Evolutionary conservation across 371 early-diverging fungal species (phyloP).

Genomic region (Mucor sp.): DNA sequence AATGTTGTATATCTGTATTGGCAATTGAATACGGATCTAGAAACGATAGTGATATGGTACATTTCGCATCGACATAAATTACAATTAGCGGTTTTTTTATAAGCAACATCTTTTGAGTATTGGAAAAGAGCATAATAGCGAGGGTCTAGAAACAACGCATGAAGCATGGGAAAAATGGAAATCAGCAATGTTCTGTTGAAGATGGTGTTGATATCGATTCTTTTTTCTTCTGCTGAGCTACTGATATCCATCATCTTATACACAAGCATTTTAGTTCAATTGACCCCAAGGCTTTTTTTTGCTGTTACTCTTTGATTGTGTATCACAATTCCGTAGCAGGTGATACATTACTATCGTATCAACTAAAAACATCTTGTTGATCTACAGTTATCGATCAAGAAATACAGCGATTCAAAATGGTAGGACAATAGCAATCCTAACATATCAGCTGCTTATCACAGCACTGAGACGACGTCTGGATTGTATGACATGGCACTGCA

Average conservation of each 20-base stretch:
- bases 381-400: background rate
- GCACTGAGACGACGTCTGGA: background rate
- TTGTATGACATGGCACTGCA: background rate
- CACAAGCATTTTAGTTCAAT: background rate
- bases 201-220: background rate
- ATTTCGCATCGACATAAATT: background rate
- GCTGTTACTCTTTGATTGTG: background rate
- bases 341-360: conserved; percentile 2
- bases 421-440: background rate
- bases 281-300: background rate
- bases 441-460: background rate
- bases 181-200: background rate
- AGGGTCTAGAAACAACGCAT: background rate
- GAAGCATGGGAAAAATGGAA: background rate
- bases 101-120: background rate
- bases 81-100: no score
- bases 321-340: background rate
- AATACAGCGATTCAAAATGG: background rate
- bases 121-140: background rate
- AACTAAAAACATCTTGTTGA: background rate
- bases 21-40: no score
- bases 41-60: background rate
- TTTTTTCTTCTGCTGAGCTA: conserved; percentile 1
- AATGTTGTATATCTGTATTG: background rate
- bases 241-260: background rate